Evolutionary conservation across 2,329 filamentous ascomycete species (phyloP), one percentile per base, ranked within the genome.

Genomic region (Juglanconis sp.): DNA sequence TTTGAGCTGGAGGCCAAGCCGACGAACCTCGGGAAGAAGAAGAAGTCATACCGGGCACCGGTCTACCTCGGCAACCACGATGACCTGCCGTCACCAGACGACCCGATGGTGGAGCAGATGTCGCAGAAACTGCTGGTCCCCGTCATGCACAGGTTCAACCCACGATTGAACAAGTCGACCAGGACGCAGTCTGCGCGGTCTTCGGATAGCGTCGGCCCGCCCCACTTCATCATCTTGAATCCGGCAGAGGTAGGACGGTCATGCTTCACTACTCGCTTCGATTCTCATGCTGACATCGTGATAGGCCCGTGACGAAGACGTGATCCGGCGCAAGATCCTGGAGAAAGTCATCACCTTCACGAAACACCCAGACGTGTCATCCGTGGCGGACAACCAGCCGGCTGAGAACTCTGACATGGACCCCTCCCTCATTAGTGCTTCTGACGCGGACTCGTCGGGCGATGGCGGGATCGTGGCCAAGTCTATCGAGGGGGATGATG

Each of bases 401-500:
- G 74, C 79, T 5, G 83, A 87, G 35, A 80, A 77, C 24, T 77
- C 79, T 8, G 89, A 91, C 58, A 85, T 86, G 2, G 91, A 94
- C 67, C 82, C 88, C 49, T 83, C 91, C 24, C 78, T 89, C 10
- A 85, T 87, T 59, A 87, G 79, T 15, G 80, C 78, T 24, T 87
- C 85, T 0, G 83, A 87, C 63, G 84, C 83, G 3, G 85, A 90
- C 64, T 88, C 86, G 4, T 87, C 87, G 4, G 84, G 83, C 9
- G 89, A 90, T 65, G 80, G 84, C 30, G 34, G 44, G 69, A 81
- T 96, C 51, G 84, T 88, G 60, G 88, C 91, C 49, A 83, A 86
- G 34, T 96, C 93, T 3, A 84, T 96, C 2, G 88, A 93, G 71
- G 90, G 92, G 9, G 94, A 97, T 72, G 93, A 97, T 63, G 91